phyloP scores from a whole-genome alignment of 805 yeast species.

The Cyberlindnera meyerae region DNA sequence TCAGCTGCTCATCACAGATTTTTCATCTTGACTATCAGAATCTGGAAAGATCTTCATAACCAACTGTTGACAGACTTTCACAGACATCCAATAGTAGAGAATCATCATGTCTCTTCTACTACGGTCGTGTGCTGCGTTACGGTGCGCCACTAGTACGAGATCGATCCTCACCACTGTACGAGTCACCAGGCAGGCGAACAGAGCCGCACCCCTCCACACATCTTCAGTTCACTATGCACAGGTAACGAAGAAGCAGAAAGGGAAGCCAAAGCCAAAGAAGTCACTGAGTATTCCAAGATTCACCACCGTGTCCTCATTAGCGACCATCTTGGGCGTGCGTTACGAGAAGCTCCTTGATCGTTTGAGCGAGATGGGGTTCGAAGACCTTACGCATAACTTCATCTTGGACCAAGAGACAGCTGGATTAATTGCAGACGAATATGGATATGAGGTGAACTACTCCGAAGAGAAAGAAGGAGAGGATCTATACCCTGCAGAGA shows the following conservation, averaged over 20 bases:
- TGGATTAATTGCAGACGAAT: constrained; percentile 81
- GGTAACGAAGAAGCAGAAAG: constrained; percentile 2
- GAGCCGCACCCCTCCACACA: constrained; percentile 1
- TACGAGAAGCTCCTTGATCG: constrained; percentile 54
- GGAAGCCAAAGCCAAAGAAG: constrained; percentile 5
- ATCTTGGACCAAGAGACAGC: constrained; percentile 86
- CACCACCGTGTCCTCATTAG: constrained; percentile 72
- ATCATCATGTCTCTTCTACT: no score
- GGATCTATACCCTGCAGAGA: constrained; percentile 54
- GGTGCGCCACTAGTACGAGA: no score
- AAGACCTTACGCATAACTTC: constrained; percentile 60
- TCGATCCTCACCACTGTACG: no score
- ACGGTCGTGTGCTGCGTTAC: no score
- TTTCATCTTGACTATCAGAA: no score
- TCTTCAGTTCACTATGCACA: constrained; percentile 1
- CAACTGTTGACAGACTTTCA: no score
- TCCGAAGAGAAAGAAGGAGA: constrained; percentile 24
- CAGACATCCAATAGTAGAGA: no score
- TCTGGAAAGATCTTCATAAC: no score
- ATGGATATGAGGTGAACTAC: constrained; percentile 56
- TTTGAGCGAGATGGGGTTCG: constrained; percentile 68
- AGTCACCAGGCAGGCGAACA: no score
- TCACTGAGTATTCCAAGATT: constrained; percentile 59
- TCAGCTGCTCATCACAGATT: no score
- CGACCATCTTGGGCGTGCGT: constrained; percentile 64